Conservation (phyloP, 805 yeast genomes). For the Maudiozyma pseudohumilis region DNA sequence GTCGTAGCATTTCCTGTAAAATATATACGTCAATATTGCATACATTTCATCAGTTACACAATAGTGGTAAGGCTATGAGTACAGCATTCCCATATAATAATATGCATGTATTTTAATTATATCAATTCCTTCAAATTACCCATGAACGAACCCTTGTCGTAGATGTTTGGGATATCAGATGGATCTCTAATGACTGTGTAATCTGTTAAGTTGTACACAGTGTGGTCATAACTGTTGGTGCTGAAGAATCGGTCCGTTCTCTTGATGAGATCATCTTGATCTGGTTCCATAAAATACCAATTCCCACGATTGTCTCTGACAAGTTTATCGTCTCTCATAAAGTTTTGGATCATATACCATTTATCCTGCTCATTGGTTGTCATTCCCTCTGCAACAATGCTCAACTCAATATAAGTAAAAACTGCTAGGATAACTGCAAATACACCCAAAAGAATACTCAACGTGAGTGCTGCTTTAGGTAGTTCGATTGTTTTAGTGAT, state of each 20-base stretch:
- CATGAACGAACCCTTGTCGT: constrained; percentile 24
- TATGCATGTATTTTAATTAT: no score
- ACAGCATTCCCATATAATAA: no score
- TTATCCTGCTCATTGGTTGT: constrained; percentile 68
- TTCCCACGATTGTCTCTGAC: constrained; percentile 12
- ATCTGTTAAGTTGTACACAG: constrained; percentile 8
- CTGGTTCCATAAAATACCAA: constrained; percentile 12
- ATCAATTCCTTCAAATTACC: constrained; percentile 16
- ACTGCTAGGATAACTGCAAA: constrained; percentile 37
- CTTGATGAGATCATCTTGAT: background rate
- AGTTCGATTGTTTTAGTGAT: constrained; percentile 5
- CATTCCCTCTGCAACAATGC: constrained; percentile 51
- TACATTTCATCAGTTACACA: no score
- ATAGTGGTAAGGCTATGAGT: no score
- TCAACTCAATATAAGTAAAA: constrained; percentile 38
- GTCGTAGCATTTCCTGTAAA: no score
- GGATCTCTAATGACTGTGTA: constrained; percentile 10
- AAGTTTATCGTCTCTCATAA: constrained; percentile 35
- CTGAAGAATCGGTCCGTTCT: constrained; percentile 14
- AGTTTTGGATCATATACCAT: constrained; percentile 55
- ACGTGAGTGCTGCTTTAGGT: constrained; percentile 24
- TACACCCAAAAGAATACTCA: constrained; percentile 36
- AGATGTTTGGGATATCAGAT: constrained; percentile 21
- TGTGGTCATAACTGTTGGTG: constrained; percentile 25
- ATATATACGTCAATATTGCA: no score